Evolutionary conservation across 345 rosid genomes (phyloP), one percentile per base, ranked within the genome.

Genomic region (Murraya paniculata): DNA sequence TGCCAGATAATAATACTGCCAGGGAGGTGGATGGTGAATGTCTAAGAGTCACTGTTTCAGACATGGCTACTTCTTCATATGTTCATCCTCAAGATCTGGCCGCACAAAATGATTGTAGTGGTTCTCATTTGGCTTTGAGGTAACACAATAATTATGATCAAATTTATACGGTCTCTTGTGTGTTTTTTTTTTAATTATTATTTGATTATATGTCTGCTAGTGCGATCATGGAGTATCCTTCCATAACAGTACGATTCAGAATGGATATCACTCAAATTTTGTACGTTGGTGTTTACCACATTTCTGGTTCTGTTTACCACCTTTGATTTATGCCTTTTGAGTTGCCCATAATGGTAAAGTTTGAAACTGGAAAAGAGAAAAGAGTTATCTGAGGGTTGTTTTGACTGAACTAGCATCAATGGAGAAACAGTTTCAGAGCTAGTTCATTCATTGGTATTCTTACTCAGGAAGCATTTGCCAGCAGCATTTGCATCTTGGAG

Each of bases 111-210:
- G 55, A 41, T 41, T 68, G 60, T 73, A 69, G 81, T 75, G 53
- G 58, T 81, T 88, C 93, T 59, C 71, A 79, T 73, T 48, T 78
- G 69, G 71, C 88, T 9, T 84, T 92, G 85, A 92, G 99, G 99
- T 94, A 91, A 85, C 56, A 56, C 19, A 14, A 35, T 65, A n/a
- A 30, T 65, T 31, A 39, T 58, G 56, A 33, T 16, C 48, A n/a
- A 22, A 3, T 80, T 31, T 25, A 41, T 28, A 68, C 50, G 70
- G 55, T 68, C 24, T 11, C 13, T 30, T 13, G 58, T 61, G 58
- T 28, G 22, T 68, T 6, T 31, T 45, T n/a, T 72, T 22, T n/a
- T n/a, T n/a, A n/a, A n/a, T n/a, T n/a, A n/a, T n/a, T n/a, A n/a
- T n/a, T 28, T 18, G 33, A 24, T 62, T 8, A 50, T 50, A 53